A percentile compares a stretch with the other conserved stretches of the same genome.
Evolutionary conservation across 495 filamentous ascomycete species (phyloP).

Genomic region (Aspergillus diversus): DNA sequence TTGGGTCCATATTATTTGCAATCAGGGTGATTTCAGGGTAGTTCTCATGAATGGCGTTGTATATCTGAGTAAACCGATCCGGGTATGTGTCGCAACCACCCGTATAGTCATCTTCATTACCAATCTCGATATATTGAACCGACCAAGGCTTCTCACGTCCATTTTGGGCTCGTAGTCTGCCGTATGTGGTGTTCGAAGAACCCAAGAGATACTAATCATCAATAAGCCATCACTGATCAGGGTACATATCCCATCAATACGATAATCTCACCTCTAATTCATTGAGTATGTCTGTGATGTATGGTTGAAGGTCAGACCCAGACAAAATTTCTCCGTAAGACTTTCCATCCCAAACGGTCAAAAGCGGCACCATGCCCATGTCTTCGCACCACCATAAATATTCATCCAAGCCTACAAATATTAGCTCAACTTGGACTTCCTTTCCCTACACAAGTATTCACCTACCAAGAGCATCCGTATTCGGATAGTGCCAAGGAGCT

Average conservation of each 20-base stretch:
- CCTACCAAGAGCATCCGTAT: constrained; percentile 62
- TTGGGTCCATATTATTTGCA: constrained; percentile 40
- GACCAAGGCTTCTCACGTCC: constrained; percentile 50
- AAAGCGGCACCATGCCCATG: constrained; percentile 58
- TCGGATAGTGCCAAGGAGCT: constrained; percentile 64
- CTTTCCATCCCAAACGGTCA: constrained; percentile 65
- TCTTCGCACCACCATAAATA: constrained; percentile 71
- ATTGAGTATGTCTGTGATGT: constrained; percentile 61
- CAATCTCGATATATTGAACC: constrained; percentile 55
- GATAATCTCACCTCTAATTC: constrained; percentile 55
- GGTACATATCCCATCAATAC: neutral
- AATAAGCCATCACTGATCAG: constrained; percentile 1
- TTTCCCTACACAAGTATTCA: neutral
- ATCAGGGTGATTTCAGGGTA: constrained; percentile 52
- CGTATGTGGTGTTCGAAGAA: constrained; percentile 37
- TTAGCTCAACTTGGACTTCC: neutral
- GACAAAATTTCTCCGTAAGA: constrained; percentile 54
- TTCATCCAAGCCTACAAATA: constrained; percentile 45
- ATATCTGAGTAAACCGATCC: constrained; percentile 51
- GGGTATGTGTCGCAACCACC: constrained; percentile 45
- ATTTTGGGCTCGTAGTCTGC: constrained; percentile 44
- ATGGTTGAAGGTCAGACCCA: constrained; percentile 39
- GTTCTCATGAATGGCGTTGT: constrained; percentile 44
- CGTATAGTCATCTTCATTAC: constrained; percentile 59
- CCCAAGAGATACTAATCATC: constrained; percentile 34